A percentile compares a stretch with the other conserved stretches of the same genome.
Evolutionary conservation across 2,329 filamentous ascomycete species (phyloP).

Genomic region (Aspergillus fischeri): DNA sequence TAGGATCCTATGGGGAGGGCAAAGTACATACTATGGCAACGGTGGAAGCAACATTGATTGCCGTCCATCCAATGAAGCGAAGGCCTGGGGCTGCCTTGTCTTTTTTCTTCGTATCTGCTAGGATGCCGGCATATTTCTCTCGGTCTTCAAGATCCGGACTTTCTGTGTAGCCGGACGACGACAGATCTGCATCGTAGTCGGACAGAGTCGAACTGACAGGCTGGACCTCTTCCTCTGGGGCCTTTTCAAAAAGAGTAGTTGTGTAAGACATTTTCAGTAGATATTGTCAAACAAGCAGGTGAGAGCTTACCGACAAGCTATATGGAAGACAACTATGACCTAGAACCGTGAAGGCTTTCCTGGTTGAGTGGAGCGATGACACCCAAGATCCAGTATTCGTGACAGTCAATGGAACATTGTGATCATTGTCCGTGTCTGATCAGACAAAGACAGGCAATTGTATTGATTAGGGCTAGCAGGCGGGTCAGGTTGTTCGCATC

Average conservation of each 20-base stretch:
- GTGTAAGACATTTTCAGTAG: not conserved
- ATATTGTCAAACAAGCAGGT: not conserved
- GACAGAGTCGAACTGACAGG: not conserved
- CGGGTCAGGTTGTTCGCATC: not conserved
- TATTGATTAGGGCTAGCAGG: too few species aligned
- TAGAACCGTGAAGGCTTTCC: not conserved
- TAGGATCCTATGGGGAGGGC: not conserved
- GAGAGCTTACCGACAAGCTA: not conserved
- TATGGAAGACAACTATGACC: not conserved
- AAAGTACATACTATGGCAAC: slow-evolving; percentile 17
- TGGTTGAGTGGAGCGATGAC: not conserved
- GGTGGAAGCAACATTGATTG: slow-evolving; percentile 16
- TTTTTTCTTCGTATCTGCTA: slow-evolving; percentile 2
- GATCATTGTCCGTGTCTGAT: not conserved
- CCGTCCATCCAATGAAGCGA: slow-evolving; percentile 15
- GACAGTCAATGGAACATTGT: not conserved
- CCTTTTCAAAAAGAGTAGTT: not conserved
- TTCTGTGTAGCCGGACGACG: not conserved
- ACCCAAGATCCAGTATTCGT: not conserved
- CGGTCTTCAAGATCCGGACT: not conserved
- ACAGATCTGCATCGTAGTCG: slow-evolving; percentile 3
- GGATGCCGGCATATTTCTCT: not conserved
- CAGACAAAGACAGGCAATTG: too few species aligned
- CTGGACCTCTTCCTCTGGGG: not conserved
- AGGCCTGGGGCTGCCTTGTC: not conserved